Percentiles rank a stretch among this genome's conserved stretches.
These are phyloP conservation scores for Xylaria sp. DNA, from an alignment of 2,329 filamentous ascomycete species.

Conservation along the genomic window DNA sequence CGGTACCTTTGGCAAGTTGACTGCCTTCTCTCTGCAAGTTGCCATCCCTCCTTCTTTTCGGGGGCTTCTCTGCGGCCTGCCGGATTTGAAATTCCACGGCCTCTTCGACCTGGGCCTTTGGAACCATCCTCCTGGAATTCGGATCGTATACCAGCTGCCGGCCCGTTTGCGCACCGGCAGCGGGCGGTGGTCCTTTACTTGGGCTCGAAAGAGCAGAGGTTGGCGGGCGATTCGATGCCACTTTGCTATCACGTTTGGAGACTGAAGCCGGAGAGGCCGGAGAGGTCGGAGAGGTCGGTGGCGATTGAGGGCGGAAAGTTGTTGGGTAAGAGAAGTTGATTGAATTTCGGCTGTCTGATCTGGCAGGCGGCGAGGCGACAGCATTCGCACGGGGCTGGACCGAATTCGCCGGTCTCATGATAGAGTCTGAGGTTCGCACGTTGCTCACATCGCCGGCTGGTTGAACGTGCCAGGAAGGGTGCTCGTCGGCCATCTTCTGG, in stretches of 20 bases:
- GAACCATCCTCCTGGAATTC: constrained; percentile 73
- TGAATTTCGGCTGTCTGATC: constrained; percentile 61
- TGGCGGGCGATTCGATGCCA: constrained; percentile 35
- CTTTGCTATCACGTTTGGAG: constrained; percentile 37
- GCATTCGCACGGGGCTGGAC: constrained; percentile 45
- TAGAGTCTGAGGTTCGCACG: constrained; percentile 58
- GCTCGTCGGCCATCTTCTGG: constrained; percentile 59
- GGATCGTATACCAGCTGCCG: constrained; percentile 68
- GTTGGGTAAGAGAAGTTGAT: constrained; percentile 71
- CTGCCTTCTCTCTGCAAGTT: constrained; percentile 55
- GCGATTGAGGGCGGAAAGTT: constrained; percentile 55
- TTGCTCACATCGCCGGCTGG: constrained; percentile 58
- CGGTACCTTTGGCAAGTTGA: constrained; percentile 63
- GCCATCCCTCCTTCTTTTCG: constrained; percentile 56
- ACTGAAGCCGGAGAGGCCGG: constrained; percentile 45
- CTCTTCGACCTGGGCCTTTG: constrained; percentile 52
- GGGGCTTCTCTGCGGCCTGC: constrained; percentile 54
- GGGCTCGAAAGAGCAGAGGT: constrained; percentile 38
- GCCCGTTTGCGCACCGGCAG: constrained; percentile 34
- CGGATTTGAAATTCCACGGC: constrained; percentile 55
- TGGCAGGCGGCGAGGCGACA: constrained; percentile 50
- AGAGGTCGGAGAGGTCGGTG: constrained; percentile 46
- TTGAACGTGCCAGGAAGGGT: constrained; percentile 62
- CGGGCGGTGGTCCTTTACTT: constrained; percentile 40
- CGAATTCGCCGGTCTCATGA: constrained; percentile 53